A percentile compares a stretch with the other conserved stretches of the same genome.
Conservation (phyloP, 2,329 filamentous ascomycete species). For the Aspergillus uvarum region DNA sequence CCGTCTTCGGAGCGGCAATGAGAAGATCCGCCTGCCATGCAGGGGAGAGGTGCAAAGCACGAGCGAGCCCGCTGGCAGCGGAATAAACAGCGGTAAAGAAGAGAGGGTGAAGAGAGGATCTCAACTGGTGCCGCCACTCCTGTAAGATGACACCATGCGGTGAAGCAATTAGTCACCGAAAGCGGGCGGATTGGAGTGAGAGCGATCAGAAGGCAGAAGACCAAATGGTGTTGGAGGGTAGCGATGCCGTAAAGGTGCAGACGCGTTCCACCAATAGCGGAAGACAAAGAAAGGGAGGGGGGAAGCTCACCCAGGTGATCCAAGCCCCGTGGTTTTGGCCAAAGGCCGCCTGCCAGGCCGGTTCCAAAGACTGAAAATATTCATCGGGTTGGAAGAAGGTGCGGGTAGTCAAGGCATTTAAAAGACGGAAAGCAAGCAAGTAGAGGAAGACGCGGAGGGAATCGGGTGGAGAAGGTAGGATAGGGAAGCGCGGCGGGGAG, state of each 20-base stretch:
- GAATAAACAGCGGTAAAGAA: slow-evolving; percentile 78
- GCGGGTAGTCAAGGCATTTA: slow-evolving; percentile 73
- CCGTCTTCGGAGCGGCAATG: slow-evolving; percentile 68
- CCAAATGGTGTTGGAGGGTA: not conserved
- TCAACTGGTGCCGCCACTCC: slow-evolving; percentile 90
- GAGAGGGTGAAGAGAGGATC: slow-evolving; percentile 87
- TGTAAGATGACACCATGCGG: slow-evolving; percentile 40
- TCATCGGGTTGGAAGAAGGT: slow-evolving; percentile 99
- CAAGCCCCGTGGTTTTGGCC: slow-evolving; percentile 75
- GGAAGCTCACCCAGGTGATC: slow-evolving; percentile 81
- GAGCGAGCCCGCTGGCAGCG: slow-evolving; percentile 57
- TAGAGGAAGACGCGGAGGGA: slow-evolving; percentile 34
- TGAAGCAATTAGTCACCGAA: slow-evolving; percentile 10
- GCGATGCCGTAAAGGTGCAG: not conserved
- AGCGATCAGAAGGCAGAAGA: not conserved
- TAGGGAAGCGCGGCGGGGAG: slow-evolving; percentile 6
- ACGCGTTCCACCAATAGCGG: not conserved
- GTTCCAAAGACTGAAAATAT: slow-evolving; percentile 93
- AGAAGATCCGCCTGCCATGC: slow-evolving; percentile 65
- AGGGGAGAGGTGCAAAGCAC: slow-evolving; percentile 54
- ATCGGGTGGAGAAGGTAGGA: slow-evolving; percentile 14
- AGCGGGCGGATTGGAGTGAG: not conserved
- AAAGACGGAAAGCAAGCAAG: slow-evolving; percentile 67
- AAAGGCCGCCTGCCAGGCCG: slow-evolving; percentile 87
- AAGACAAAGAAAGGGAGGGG: not conserved